Conservation (phyloP, 2,329 filamentous ascomycete genomes). For the Raffaelea ambrosiae region DNA sequence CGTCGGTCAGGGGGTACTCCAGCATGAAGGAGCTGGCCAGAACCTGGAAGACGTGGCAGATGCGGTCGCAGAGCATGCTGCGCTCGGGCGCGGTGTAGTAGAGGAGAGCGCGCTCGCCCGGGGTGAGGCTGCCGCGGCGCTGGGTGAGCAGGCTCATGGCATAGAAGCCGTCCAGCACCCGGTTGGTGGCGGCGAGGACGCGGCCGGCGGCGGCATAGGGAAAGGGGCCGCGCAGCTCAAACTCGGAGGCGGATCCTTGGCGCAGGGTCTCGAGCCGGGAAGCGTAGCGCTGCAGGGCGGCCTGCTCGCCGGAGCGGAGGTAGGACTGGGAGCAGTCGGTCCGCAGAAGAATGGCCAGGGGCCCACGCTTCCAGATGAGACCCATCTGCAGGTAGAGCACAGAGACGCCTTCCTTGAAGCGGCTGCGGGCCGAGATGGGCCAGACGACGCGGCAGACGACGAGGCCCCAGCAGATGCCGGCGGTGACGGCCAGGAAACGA, state of each 20-base stretch:
- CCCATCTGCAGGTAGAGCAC: constrained; percentile 93
- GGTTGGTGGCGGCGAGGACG: constrained; percentile 71
- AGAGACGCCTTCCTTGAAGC: constrained; percentile 82
- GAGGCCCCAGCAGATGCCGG: constrained; percentile 86
- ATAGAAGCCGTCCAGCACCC: constrained; percentile 88
- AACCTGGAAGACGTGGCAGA: constrained; percentile 81
- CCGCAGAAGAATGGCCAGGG: constrained; percentile 63
- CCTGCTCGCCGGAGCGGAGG: constrained; percentile 81
- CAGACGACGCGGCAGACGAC: constrained; percentile 83
- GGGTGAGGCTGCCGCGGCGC: constrained; percentile 62
- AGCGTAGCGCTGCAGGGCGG: constrained; percentile 74
- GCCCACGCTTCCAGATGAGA: constrained; percentile 91
- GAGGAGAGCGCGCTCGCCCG: constrained; percentile 74
- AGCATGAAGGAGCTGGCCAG: constrained; percentile 89
- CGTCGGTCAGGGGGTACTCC: constrained; percentile 86
- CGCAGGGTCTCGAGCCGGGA: constrained; percentile 67
- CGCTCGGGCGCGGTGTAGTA: constrained; percentile 73
- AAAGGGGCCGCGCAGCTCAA: constrained; percentile 82
- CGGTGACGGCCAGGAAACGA: constrained; percentile 75
- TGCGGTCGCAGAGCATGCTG: constrained; percentile 71
- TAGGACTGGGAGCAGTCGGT: constrained; percentile 56
- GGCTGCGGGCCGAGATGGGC: constrained; percentile 83
- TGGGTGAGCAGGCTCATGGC: constrained; percentile 90
- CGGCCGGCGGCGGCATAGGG: constrained; percentile 63
- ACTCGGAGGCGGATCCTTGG: constrained; percentile 69